Base-by-base conservation (phyloP, 495 filamentous ascomycete genomes). In the Gamarada debralockiae region DNA sequence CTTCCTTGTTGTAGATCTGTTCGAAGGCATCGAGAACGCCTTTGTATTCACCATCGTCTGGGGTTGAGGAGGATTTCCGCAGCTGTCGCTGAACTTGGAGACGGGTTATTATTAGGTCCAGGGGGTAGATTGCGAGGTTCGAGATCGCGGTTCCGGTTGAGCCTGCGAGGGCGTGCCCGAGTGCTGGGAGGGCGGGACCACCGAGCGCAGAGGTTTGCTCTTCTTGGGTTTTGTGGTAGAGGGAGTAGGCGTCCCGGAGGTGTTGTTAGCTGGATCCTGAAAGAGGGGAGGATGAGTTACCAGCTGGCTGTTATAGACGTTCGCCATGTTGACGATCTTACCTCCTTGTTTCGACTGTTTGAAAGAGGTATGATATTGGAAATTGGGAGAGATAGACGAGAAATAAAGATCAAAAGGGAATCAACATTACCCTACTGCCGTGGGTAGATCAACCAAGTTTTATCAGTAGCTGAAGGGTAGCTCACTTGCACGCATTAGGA, bases 151-250 rank as follows among this genome's bases (percentile, higher is more conserved):
- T 85, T 14, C 90, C 91, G 13, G 82, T 73, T 23, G 88, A 82
- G 44, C 91, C 91, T 15, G 90, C 86, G 18, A 87, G 65, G 44
- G 92, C 92, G 73, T 96, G 92, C 17, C 89, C 89, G n/a, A 95
- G 72, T 4, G 89, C 86, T 47, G 90, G 88, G n/a, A 96, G 79
- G n/a, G 56, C 55, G 0, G 61, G 61, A 6, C 55, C 50, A 17
- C 14, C 36, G 36, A 36, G 22, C 7, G 48, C 8, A 12, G 58
- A 55, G 6, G 48, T 27, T 1, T 50, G 7, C 52, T 61, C 45
- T 54, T 64, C 54, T 15, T 57, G 58, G 8, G 41, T 24, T 29
- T 57, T 41, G 37, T 64, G 61, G 52, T 61, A 64, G 39, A 64
- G 55, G 10, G 52, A 24, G 40, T 33, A 61, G 9, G 61, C 57